Base-by-base conservation (phyloP, 177 flowering plant species). In the Telopea speciosissima region DNA sequence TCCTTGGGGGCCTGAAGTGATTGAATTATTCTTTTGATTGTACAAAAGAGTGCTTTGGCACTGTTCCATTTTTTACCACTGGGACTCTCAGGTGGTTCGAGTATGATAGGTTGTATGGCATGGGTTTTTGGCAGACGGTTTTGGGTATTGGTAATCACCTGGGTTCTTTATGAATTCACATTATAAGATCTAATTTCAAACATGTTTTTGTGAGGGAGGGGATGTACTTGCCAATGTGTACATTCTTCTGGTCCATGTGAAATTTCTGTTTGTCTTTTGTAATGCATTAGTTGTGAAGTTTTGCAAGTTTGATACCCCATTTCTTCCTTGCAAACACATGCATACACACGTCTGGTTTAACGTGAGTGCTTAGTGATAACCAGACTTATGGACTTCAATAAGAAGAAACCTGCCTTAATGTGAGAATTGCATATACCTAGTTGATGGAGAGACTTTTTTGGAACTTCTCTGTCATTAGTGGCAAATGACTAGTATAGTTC, bases 31-130 rank as follows among this genome's bases (percentile, higher is more conserved):
- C 24, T 63, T 45, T 28, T n/a, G 44, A 62, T 45, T 26, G 42
- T 28, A 31, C 36, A 26, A 54, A 25, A 5, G 63, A 22, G 67
- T 70, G 67, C 62, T n/a, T 63, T 28, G 23, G 45, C 61, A 70
- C 67, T 26, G 49, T 28, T 62, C 28, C 73, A 70, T 70, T 70
- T 70, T 70, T 70, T 61, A 22, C 67, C 62, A 21, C 67, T 40
- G 23, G 71, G 21, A 58, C 23, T n/a, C 67, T 16, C 45, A 21
- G 24, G 67, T 14, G 49, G 40, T 65, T 63, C n/a, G 8, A 49
- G 54, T 58, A 45, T 33, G 45, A 36, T n/a, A 65, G 49, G 33
- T 2, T 65, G 45, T 65, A n/a, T 24, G 36, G 52, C 45, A 21
- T 36, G 28, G 13, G 9, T 10, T 16, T 65, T 65, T 24, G n/a